Evolutionary conservation across 495 filamentous ascomycete species (phyloP).

Genomic region (Penicillium silybi): DNA sequence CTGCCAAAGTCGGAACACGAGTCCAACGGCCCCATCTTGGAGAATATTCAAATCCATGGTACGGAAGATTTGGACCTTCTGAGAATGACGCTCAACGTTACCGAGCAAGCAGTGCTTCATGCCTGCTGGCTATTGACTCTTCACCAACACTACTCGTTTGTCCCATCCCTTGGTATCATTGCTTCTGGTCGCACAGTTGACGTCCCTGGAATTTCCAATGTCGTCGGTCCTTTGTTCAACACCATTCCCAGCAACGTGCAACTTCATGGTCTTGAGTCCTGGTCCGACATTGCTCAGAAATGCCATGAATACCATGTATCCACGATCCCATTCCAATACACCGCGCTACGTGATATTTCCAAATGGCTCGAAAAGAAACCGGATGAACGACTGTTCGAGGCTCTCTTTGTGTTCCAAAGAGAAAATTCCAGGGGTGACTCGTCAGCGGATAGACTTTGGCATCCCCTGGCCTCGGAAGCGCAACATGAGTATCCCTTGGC

Average conservation of each 20-base stretch:
- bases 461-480: slow-evolving; percentile 44
- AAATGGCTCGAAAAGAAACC: slow-evolving; percentile 38
- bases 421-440: slow-evolving; percentile 14
- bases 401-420: slow-evolving; percentile 63
- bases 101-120: slow-evolving; percentile 41
- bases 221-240: slow-evolving; percentile 85
- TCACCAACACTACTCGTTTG: slow-evolving; percentile 34
- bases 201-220: slow-evolving; percentile 57
- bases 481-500: slow-evolving; percentile 69
- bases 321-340: slow-evolving; percentile 43
- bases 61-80: slow-evolving; percentile 18
- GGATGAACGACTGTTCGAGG: slow-evolving; percentile 40
- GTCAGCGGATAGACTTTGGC: slow-evolving; percentile 48
- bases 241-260: slow-evolving; percentile 72
- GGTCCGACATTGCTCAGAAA: slow-evolving; percentile 30
- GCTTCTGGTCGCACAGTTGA: slow-evolving; percentile 45
- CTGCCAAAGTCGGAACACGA: slow-evolving; percentile 12
- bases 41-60: slow-evolving; percentile 10
- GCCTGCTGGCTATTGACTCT: slow-evolving; percentile 33
- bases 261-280: slow-evolving; percentile 23
- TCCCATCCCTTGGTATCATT: slow-evolving; percentile 34
- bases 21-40: slow-evolving; percentile 12
- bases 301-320: slow-evolving; percentile 40
- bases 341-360: slow-evolving; percentile 42
- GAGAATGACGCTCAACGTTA: slow-evolving; percentile 31